phyloP scores from a whole-genome alignment of 2,329 filamentous ascomycete genomes.

The Incumbomyces lentus region DNA sequence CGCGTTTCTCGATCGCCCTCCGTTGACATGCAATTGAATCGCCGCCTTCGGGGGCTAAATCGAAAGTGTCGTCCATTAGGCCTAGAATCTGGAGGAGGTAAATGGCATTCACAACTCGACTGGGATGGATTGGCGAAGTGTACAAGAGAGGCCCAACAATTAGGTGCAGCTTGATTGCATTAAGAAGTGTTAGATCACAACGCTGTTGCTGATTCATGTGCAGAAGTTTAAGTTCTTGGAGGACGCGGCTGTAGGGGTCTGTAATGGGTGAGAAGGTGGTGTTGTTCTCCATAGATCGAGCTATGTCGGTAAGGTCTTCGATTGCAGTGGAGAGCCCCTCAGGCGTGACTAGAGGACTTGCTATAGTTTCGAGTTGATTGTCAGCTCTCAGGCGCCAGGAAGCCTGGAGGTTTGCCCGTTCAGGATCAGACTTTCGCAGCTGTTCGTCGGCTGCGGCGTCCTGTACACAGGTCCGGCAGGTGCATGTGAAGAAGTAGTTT shows the following conservation, averaged over 20 bases:
- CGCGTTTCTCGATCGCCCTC: background rate
- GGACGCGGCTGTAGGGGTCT: background rate
- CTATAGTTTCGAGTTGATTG: background rate
- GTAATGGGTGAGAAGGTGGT: background rate
- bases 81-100: conserved; percentile 2
- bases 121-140: background rate
- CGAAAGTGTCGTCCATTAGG: conserved; percentile 4
- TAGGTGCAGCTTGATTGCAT: background rate
- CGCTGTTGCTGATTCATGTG: background rate
- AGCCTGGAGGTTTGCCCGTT: background rate
- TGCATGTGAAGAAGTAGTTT: conserved; percentile 51
- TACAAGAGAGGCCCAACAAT: background rate
- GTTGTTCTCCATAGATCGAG: background rate
- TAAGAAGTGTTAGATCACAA: background rate
- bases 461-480: conserved; percentile 40
- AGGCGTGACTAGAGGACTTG: background rate
- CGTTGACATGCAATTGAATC: background rate
- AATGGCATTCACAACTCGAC: conserved; percentile 1
- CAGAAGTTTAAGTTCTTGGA: conserved; percentile 5
- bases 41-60: background rate
- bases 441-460: background rate
- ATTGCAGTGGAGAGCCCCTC: background rate
- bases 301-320: background rate
- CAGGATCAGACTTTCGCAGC: background rate
- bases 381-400: background rate